Percentiles rank a stretch among this genome's conserved stretches.
phyloP scores from a whole-genome alignment of 73 alveolate species.

The Blepharisma stoltei region DNA sequence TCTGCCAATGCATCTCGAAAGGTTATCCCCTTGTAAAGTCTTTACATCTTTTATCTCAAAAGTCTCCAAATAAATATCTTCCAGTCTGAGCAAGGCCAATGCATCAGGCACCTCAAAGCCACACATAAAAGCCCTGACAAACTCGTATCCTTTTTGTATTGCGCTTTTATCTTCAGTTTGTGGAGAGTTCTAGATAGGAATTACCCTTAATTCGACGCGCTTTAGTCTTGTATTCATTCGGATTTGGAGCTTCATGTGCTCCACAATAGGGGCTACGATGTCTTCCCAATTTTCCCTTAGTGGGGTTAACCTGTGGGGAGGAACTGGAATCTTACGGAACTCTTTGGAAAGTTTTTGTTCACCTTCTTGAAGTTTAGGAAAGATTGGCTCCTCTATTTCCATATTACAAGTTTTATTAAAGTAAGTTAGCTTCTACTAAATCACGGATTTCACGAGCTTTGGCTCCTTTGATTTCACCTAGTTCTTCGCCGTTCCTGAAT shows the following conservation, averaged over 20 bases:
- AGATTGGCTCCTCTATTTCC: slow-evolving; percentile 25
- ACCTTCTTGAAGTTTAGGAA: slow-evolving; percentile 23
- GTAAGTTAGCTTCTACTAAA: background rate
- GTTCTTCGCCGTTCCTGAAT: slow-evolving; percentile 5
- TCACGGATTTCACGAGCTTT: background rate
- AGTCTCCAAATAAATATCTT: slow-evolving; percentile 96
- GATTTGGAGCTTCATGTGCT: slow-evolving; percentile 98
- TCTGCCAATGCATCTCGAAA: slow-evolving; percentile 98
- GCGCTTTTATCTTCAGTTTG: slow-evolving; percentile 94
- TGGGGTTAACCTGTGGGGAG: slow-evolving; percentile 96
- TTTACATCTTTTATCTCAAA: slow-evolving; percentile 98
- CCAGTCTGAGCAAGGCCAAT: slow-evolving; percentile 98
- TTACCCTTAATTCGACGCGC: slow-evolving; percentile 89
- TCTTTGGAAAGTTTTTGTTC: slow-evolving; percentile 39
- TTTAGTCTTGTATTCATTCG: slow-evolving; percentile 97
- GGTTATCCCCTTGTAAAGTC: slow-evolving; percentile 97
- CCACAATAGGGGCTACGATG: slow-evolving; percentile 96
- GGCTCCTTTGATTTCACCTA: slow-evolving; percentile 15
- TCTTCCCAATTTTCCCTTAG: slow-evolving; percentile 96
- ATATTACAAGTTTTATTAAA: no score
- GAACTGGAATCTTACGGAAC: slow-evolving; percentile 92
- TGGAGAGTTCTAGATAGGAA: slow-evolving; percentile 55
- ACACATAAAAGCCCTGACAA: slow-evolving; percentile 95
- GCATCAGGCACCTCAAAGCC: slow-evolving; percentile 99
- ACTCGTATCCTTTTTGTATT: slow-evolving; percentile 92